Percentiles rank a stretch among this genome's conserved stretches.
Evolutionary conservation across 768 basidiomycete species (phyloP).

Genomic region (Serendipita vermifera): DNA sequence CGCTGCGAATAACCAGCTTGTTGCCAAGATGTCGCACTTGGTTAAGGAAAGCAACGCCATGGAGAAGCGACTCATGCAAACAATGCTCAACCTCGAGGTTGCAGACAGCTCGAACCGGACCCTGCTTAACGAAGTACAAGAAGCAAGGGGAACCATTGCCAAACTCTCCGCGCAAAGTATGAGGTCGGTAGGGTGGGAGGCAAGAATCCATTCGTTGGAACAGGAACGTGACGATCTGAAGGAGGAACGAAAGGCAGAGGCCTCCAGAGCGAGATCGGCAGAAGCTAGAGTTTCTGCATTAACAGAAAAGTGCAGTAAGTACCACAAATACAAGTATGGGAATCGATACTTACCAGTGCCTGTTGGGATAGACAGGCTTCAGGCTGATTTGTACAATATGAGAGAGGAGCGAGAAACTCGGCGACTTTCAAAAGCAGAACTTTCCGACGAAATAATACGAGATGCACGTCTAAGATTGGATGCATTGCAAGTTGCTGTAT

Average conservation of each 20-base stretch:
- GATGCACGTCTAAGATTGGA: slow-evolving; percentile 55
- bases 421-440: slow-evolving; percentile 45
- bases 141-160: slow-evolving; percentile 51
- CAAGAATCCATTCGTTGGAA: slow-evolving; percentile 45
- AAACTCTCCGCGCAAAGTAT: slow-evolving; percentile 57
- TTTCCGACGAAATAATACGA: slow-evolving; percentile 51
- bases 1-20: slow-evolving; percentile 21
- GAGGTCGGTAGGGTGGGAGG: slow-evolving; percentile 57
- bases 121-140: slow-evolving; percentile 59
- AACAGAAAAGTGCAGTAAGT: slow-evolving; percentile 53
- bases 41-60: slow-evolving; percentile 47
- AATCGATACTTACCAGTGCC: neutral
- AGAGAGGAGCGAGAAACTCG: slow-evolving; percentile 51
- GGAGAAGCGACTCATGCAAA: slow-evolving; percentile 66
- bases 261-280: slow-evolving; percentile 48
- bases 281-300: slow-evolving; percentile 53
- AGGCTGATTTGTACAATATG: slow-evolving; percentile 49
- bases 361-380: slow-evolving; percentile 44
- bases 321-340: neutral
- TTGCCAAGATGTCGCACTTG: slow-evolving; percentile 26
- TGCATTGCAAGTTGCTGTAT: slow-evolving; percentile 44
- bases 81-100: slow-evolving; percentile 68
- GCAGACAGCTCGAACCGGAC: slow-evolving; percentile 67
- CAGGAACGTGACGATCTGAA: slow-evolving; percentile 62
- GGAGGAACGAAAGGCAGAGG: slow-evolving; percentile 44